Evolutionary conservation across 345 rosid genomes (phyloP), one percentile per base, ranked within the genome.

Genomic region (Populus ilicifolia): DNA sequence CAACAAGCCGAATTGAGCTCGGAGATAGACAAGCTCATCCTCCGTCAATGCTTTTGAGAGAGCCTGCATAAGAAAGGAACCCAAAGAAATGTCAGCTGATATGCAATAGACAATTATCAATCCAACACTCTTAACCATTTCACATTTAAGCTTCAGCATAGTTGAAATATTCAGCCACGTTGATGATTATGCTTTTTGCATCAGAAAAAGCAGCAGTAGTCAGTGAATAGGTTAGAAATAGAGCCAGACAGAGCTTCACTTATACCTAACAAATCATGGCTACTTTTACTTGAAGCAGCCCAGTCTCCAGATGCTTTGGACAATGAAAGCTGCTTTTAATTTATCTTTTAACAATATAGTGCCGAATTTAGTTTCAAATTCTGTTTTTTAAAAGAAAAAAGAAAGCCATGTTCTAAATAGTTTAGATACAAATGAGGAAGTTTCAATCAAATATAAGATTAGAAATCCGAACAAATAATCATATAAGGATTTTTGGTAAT

Each of bases 11-110:
- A 90, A 96, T 73, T 96, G 98, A 85, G 88, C 94, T 80, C 82
- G 84, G 67, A 93, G 96, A 82, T 90, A 92, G 59, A 86, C 82
- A 46, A 93, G 93, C 79, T 89, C 95, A 35, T 93, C 97, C 77
- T 89, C 99, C 0, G 94, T 88, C 85, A 96, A 86, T 38, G 97
- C 94, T 86, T 90, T 96, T 38, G 98, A 91, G 77, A 93, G 97
- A 71, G 99, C 95, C 99, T 96, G 84, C 84, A 79, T 73, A 79
- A 30, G 69, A 35, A 62, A 52, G 41, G 46, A 29, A 72, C 75
- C 38, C 33, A 74, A 66, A 64, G 70, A 59, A 62, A 35, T 1
- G 61, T 25, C 61, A 77, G 74, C 70, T 29, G 56, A 52, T 46
- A 38, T 38, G 64, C 29, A 20, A 65, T 7, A 12, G 38, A 75